Percentiles rank a stretch among this genome's conserved stretches.
Conservation (phyloP, 768 basidiomycete genomes). For the Amanita subjunquillea region DNA sequence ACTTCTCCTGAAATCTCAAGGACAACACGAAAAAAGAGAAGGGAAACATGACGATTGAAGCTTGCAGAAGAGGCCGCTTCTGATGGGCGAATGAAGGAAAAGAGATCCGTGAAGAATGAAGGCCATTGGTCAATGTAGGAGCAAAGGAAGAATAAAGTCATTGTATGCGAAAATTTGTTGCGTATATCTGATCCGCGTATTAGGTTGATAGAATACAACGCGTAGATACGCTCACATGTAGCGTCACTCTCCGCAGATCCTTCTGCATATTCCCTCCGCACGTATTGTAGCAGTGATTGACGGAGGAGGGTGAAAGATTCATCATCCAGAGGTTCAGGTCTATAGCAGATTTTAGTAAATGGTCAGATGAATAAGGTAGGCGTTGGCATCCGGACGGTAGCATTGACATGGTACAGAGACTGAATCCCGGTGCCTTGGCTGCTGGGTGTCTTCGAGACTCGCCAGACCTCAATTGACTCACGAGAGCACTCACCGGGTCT, state of each 20-base stretch:
- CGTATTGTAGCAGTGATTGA: conserved; percentile 70
- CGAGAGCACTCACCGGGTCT: conserved; percentile 54
- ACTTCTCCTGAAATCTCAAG: conserved; percentile 95
- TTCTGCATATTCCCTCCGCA: conserved; percentile 80
- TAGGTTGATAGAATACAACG: background rate
- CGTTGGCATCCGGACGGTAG: background rate
- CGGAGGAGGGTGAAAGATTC: conserved; percentile 65
- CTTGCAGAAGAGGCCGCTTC: conserved; percentile 44
- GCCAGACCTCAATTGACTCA: background rate
- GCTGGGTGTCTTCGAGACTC: background rate
- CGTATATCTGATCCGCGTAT: conserved; percentile 53
- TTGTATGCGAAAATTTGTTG: conserved; percentile 91
- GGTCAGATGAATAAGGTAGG: background rate
- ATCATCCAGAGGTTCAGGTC: conserved; percentile 58
- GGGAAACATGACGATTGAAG: conserved; percentile 77
- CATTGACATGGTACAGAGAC: background rate
- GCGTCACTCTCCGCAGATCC: conserved; percentile 78
- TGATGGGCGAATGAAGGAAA: conserved; percentile 58
- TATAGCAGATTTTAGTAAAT: conserved; percentile 14
- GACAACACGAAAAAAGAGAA: conserved; percentile 85
- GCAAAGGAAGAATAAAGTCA: conserved; percentile 82
- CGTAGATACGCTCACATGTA: conserved; percentile 48
- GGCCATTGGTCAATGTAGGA: conserved; percentile 84
- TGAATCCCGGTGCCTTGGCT: background rate
- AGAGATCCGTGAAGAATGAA: conserved; percentile 70